A percentile compares a stretch with the other conserved stretches of the same genome.
phyloP scores from a whole-genome alignment of 495 filamentous ascomycete species.

The Symbiotaphrina buchneri region DNA sequence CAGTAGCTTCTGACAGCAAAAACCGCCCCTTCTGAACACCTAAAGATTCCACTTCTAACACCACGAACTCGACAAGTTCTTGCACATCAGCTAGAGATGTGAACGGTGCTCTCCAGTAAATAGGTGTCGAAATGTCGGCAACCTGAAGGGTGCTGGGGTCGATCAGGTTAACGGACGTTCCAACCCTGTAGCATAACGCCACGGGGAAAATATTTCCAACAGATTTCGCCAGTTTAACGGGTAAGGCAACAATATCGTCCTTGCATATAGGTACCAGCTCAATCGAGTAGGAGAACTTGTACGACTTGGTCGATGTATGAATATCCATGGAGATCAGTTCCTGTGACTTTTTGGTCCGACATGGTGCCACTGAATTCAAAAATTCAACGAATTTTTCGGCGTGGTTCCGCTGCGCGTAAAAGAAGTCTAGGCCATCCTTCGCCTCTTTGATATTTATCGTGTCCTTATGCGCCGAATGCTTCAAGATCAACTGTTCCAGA shows the following conservation, averaged over 20 bases:
- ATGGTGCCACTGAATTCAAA: constrained; percentile 56
- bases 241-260: constrained; percentile 86
- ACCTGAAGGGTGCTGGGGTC: constrained; percentile 84
- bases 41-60: constrained; percentile 80
- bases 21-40: constrained; percentile 59
- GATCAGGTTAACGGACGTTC: constrained; percentile 70
- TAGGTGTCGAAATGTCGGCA: constrained; percentile 52
- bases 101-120: constrained; percentile 85
- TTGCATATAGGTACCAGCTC: constrained; percentile 88
- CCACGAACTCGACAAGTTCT: constrained; percentile 73
- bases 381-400: constrained; percentile 89
- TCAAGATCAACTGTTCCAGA: constrained; percentile 82
- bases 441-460: constrained; percentile 93
- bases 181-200: constrained; percentile 67
- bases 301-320: constrained; percentile 70
- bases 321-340: constrained; percentile 87
- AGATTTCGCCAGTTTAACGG: constrained; percentile 62
- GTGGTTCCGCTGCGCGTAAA: constrained; percentile 68
- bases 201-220: constrained; percentile 73
- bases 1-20: constrained; percentile 62
- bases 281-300: constrained; percentile 77
- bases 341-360: constrained; percentile 62
- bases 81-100: constrained; percentile 58
- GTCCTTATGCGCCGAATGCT: constrained; percentile 77
- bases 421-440: constrained; percentile 89